Evolutionary conservation across 805 yeast genomes (phyloP).

Genomic region (Candida oleophila): DNA sequence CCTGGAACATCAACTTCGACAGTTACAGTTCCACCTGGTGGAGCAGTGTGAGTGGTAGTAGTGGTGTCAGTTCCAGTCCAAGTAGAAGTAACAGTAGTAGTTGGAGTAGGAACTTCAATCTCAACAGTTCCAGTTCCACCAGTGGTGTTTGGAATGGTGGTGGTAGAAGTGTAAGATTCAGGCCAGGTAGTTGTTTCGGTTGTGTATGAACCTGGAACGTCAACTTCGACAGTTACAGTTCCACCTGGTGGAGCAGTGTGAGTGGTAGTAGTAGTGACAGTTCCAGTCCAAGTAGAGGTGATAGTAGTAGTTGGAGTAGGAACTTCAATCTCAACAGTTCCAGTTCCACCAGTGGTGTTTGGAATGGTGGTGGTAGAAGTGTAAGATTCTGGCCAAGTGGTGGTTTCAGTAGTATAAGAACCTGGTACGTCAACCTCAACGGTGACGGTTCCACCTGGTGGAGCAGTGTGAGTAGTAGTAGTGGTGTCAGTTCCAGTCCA

Average conservation of each 20-base stretch:
- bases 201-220: constrained; percentile 4
- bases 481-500: constrained; percentile 12
- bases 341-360: constrained; percentile 9
- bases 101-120: neutral
- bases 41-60: constrained; percentile 8
- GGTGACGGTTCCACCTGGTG: constrained; percentile 12
- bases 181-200: constrained; percentile 11
- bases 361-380: constrained; percentile 7
- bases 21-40: constrained; percentile 12
- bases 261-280: constrained; percentile 4
- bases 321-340: constrained; percentile 13
- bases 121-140: constrained; percentile 7
- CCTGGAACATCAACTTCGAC: constrained; percentile 12
- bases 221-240: constrained; percentile 1
- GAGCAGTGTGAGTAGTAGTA: constrained; percentile 8
- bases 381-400: constrained; percentile 5
- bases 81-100: neutral
- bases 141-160: neutral
- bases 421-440: constrained; percentile 12
- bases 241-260: constrained; percentile 4
- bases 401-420: constrained; percentile 11
- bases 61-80: constrained; percentile 11
- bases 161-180: constrained; percentile 4
- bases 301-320: constrained; percentile 11
- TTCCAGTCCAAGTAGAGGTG: constrained; percentile 6